Percentiles rank a stretch among this genome's conserved stretches.
These are phyloP conservation scores for Penicillium sp. DNA, from an alignment of 2,329 filamentous ascomycete species.

Conservation along the genomic window DNA sequence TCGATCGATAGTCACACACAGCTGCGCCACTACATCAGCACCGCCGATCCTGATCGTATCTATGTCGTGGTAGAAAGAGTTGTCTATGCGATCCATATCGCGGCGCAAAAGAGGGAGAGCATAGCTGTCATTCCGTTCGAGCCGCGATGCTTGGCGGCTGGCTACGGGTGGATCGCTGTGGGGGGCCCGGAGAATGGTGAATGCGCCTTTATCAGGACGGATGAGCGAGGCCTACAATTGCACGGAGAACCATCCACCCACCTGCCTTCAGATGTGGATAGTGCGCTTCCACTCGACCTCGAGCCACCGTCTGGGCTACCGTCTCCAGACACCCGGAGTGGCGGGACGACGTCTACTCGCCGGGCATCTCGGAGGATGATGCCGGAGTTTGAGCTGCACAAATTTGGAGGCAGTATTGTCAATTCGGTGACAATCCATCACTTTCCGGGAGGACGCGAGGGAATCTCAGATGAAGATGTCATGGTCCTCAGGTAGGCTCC, in stretches of 20 bases:
- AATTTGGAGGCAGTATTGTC: slow-evolving; percentile 65
- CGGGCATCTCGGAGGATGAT: slow-evolving; percentile 23
- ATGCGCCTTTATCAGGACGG: slow-evolving; percentile 75
- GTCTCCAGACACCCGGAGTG: slow-evolving; percentile 27
- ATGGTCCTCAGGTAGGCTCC: slow-evolving; percentile 47
- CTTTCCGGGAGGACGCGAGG: slow-evolving; percentile 46
- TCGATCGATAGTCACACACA: slow-evolving; percentile 44
- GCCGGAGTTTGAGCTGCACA: slow-evolving; percentile 56
- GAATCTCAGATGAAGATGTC: slow-evolving; percentile 57
- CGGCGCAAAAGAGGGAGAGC: slow-evolving; percentile 69
- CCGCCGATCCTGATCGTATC: slow-evolving; percentile 72
- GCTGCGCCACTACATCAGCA: slow-evolving; percentile 85
- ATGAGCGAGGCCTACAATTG: slow-evolving; percentile 40
- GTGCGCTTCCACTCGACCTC: slow-evolving; percentile 57
- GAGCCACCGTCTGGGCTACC: slow-evolving; percentile 31
- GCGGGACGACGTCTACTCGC: slow-evolving; percentile 22
- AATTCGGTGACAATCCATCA: slow-evolving; percentile 68
- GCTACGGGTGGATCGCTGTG: slow-evolving; percentile 84
- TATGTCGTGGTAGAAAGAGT: slow-evolving; percentile 81
- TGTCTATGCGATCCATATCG: slow-evolving; percentile 72
- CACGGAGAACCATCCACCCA: slow-evolving; percentile 42
- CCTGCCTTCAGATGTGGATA: slow-evolving; percentile 55
- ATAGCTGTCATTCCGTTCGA: slow-evolving; percentile 71
- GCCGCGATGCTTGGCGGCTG: slow-evolving; percentile 83
- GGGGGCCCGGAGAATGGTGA: slow-evolving; percentile 83